Base-by-base conservation (phyloP, 139 green algal genomes). In the Monoraphidium neglectum region DNA sequence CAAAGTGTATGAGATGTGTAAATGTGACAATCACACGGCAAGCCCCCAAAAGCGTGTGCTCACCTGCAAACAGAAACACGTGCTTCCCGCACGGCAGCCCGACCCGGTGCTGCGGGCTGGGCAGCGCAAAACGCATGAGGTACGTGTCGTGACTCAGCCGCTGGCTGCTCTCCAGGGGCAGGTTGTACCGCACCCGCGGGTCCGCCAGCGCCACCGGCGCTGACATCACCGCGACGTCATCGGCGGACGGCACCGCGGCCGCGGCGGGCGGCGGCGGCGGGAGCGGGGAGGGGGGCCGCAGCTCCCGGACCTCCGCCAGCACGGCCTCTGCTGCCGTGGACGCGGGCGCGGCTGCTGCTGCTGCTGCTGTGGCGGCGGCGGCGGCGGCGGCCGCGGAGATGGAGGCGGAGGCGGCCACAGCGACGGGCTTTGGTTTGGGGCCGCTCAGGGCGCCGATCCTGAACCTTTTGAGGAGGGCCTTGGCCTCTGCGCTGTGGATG, bases 71-170 rank as follows among this genome's bases (percentile, higher is more conserved):
- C 24, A 98, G 71, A 71, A 97, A 97, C 46, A 99, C 86, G 82
- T 99, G 96, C 78, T 98, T 92, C 59, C 96, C 96, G 28, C 92
- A 82, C 0, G 96, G 96, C 77, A 99, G 89, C 16, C 96, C 87
- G 26, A 98, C 84, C 37, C 82, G 70, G 87, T 97, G 93, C 77
- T 96, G 26, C 5, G 79, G 72, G 54, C 78, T 86, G 68, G 89
- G 94, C 68, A 99, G 90, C 4, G 84, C 93, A 82, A 99, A 99
- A 15, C 93, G 88, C 86, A 99, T 97, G 60, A 91, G 84, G 54
- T 91, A 83, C 24, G 87, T 90, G 85, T 99, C 94, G 80, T 94
- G 93, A 6, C 80, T 56, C 2, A 97, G 79, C 79, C 88, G 87
- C 79, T 93, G 86, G 53, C 89, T 90, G 0, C 88, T 86, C 76